Conservation (phyloP, 1,284 basidiomycete genomes). For the Ceratobasidium sp. region DNA sequence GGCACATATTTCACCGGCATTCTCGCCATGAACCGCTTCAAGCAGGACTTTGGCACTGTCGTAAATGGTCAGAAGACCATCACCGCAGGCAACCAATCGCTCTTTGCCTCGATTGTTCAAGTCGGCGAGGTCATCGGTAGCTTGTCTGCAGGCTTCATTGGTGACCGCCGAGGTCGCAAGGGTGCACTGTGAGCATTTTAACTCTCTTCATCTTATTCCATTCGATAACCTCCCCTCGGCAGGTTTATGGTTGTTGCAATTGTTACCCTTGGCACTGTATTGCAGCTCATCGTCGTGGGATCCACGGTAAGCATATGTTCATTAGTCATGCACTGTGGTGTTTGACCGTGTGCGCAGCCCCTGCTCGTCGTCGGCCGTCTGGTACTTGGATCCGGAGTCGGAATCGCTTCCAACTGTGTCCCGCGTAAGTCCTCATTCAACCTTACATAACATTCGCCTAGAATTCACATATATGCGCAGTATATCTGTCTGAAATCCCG, state of each 20-base stretch:
- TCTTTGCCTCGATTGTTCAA: slow-evolving; percentile 57
- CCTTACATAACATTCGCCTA: slow-evolving; percentile 28
- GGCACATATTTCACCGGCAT: slow-evolving; percentile 56
- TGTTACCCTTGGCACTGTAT: slow-evolving; percentile 55
- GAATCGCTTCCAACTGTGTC: slow-evolving; percentile 55
- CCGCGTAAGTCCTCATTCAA: slow-evolving; percentile 2
- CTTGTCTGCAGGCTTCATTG: slow-evolving; percentile 56
- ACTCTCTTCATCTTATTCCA: neutral
- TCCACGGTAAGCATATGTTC: slow-evolving; percentile 49
- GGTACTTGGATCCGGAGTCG: slow-evolving; percentile 58
- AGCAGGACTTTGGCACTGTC: slow-evolving; percentile 52
- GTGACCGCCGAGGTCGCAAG: slow-evolving; percentile 57
- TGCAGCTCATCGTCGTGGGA: slow-evolving; percentile 56
- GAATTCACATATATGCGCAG: slow-evolving; percentile 49
- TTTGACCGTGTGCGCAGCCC: slow-evolving; percentile 45
- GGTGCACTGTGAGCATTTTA: slow-evolving; percentile 54
- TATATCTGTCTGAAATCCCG: slow-evolving; percentile 60
- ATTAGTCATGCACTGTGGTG: neutral
- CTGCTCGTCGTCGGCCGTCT: slow-evolving; percentile 58
- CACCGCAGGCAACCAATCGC: slow-evolving; percentile 51
- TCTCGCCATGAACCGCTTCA: slow-evolving; percentile 53
- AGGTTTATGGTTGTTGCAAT: slow-evolving; percentile 51
- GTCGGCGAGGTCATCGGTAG: slow-evolving; percentile 59
- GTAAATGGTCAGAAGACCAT: slow-evolving; percentile 49
- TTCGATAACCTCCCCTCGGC: slow-evolving; percentile 1